These are phyloP conservation scores for Conticribra weissflogii DNA, from an alignment of 108 stramenopile species.

Conservation along the genomic window DNA sequence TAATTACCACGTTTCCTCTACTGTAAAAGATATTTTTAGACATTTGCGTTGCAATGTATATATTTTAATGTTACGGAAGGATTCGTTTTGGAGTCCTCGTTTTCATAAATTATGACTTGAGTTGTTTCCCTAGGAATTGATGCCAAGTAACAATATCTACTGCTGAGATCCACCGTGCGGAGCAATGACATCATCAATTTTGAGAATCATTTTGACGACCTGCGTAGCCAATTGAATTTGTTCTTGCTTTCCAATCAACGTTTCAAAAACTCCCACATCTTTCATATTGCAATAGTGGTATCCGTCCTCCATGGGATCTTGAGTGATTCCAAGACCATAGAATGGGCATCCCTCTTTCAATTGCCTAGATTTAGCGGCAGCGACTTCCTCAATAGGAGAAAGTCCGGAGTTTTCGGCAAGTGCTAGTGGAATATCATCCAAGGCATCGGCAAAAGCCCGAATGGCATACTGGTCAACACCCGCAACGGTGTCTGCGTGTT, in stretches of 20 bases:
- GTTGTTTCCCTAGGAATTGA: too few relatives aligned
- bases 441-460: slow-evolving; percentile 98
- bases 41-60: too few relatives aligned
- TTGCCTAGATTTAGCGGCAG: slow-evolving; percentile 94
- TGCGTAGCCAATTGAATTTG: slow-evolving; percentile 99
- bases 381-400: slow-evolving; percentile 95
- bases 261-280: slow-evolving; percentile 97
- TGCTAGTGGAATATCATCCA: slow-evolving; percentile 99
- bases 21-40: too few relatives aligned
- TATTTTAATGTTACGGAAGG: too few relatives aligned
- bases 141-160: too few relatives aligned
- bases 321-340: slow-evolving; percentile 92
- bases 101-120: too few relatives aligned
- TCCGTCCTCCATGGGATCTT: slow-evolving; percentile 64
- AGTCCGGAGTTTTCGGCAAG: slow-evolving; percentile 98
- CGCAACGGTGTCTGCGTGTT: slow-evolving; percentile 91
- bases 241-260: slow-evolving; percentile 99
- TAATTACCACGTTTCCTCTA: too few relatives aligned
- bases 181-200: slow-evolving; percentile 98
- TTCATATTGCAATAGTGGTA: slow-evolving; percentile 89
- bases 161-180: too few relatives aligned
- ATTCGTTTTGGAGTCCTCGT: too few relatives aligned
- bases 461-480: slow-evolving; percentile 99
- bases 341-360: slow-evolving; percentile 84
- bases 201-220: slow-evolving; percentile 99